Evolutionary conservation across 176 grass and related monocot species (phyloP).

Genomic region (Raddia guianensis): DNA sequence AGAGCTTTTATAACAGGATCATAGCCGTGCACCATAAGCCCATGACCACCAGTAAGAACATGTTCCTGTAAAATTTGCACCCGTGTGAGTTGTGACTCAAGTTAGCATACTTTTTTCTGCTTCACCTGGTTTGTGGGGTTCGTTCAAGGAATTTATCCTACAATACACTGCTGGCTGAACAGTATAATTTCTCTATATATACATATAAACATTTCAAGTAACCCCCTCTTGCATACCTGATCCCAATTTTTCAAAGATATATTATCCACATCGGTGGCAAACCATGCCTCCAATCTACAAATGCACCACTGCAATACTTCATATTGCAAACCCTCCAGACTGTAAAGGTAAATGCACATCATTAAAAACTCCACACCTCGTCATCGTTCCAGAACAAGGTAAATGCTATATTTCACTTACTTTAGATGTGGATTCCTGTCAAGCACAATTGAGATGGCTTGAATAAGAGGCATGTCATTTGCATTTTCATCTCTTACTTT

Average conservation of each 20-base stretch:
- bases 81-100: not conserved
- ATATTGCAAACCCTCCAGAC: constrained; percentile 73
- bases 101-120: constrained; percentile 5
- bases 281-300: constrained; percentile 98
- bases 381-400: not conserved
- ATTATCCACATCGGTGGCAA: constrained; percentile 82
- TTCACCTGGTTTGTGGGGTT: not conserved
- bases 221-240: constrained; percentile 58
- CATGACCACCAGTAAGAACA: constrained; percentile 98
- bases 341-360: constrained; percentile 41
- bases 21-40: constrained; percentile 97
- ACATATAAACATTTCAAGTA: not conserved
- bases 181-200: not conserved
- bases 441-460: constrained; percentile 90
- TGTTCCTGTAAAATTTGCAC: constrained; percentile 64
- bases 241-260: constrained; percentile 98
- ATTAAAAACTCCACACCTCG: constrained; percentile 9
- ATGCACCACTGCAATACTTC: constrained; percentile 99
- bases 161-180: not conserved
- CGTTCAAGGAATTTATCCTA: not conserved
- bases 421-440: constrained; percentile 77
- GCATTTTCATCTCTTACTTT: constrained; percentile 86
- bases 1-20: constrained; percentile 96
- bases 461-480: constrained; percentile 84
- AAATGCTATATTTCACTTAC: constrained; percentile 45